Conservation (phyloP, 306 rosid species). For the Glycine soja region DNA sequence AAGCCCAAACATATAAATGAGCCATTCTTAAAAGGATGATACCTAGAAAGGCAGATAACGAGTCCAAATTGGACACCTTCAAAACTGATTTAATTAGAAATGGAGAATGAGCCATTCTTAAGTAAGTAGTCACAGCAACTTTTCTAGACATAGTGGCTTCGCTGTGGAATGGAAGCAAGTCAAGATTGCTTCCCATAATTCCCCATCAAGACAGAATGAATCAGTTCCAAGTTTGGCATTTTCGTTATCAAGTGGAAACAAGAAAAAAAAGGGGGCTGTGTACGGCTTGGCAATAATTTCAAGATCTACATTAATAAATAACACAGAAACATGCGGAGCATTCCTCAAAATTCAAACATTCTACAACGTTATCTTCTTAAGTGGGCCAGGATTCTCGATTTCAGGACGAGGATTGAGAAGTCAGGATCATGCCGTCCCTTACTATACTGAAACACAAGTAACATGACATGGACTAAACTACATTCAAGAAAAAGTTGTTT, state of each 20-base stretch:
- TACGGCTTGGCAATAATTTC: slow-evolving; percentile 33
- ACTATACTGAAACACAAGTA: slow-evolving; percentile 9
- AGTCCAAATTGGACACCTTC: background rate
- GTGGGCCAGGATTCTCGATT: slow-evolving; percentile 34
- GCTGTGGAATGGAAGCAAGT: background rate
- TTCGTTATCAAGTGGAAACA: background rate
- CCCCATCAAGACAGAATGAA: background rate
- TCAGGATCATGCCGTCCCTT: background rate
- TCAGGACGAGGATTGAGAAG: background rate
- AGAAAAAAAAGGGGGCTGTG: background rate
- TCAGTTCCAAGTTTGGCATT: slow-evolving; percentile 38
- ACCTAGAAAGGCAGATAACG: background rate
- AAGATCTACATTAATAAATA: slow-evolving; percentile 22
- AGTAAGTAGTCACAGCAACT: slow-evolving; percentile 1
- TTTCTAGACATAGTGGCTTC: background rate
- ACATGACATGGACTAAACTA: background rate
- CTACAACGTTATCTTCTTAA: slow-evolving; percentile 14
- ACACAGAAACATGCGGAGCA: slow-evolving; percentile 11
- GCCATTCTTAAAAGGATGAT: background rate
- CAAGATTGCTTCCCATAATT: background rate
- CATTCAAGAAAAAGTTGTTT: background rate
- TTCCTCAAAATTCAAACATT: slow-evolving; percentile 27
- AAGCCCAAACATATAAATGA: background rate
- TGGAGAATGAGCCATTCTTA: background rate
- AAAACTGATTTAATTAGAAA: background rate